These are phyloP conservation scores for Suillus alpinus DNA, from an alignment of 768 basidiomycete species.

Conservation along the genomic window DNA sequence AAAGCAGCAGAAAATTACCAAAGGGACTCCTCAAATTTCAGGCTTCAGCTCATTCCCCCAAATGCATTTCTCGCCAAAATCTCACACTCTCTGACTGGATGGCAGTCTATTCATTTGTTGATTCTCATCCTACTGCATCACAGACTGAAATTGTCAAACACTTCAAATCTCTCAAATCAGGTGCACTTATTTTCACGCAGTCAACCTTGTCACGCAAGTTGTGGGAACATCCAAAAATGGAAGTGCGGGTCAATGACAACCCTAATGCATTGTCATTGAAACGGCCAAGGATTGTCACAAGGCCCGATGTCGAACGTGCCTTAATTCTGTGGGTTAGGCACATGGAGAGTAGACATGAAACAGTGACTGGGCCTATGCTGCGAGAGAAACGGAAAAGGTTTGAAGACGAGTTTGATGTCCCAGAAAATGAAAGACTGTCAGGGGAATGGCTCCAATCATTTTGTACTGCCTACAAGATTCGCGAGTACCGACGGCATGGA, in stretches of 20 bases:
- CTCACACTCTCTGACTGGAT: constrained; percentile 12
- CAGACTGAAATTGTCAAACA: constrained; percentile 8
- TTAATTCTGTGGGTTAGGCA: constrained; percentile 30
- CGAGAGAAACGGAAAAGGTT: constrained; percentile 4
- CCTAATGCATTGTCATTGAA: constrained; percentile 30
- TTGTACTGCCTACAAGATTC: constrained; percentile 6
- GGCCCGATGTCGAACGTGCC: constrained; percentile 33
- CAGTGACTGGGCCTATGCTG: constrained; percentile 5
- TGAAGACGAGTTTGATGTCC: constrained; percentile 3
- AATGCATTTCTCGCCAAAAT: background rate
- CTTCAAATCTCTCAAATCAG: background rate
- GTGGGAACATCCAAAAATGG: constrained; percentile 3
- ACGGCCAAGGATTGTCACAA: constrained; percentile 28
- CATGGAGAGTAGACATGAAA: constrained; percentile 3
- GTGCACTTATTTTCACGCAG: constrained; percentile 8
- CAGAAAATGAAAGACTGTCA: constrained; percentile 1
- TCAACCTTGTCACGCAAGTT: constrained; percentile 7
- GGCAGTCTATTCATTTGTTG: constrained; percentile 8
- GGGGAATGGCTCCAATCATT: constrained; percentile 9
- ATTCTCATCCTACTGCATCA: constrained; percentile 5
- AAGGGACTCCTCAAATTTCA: background rate
- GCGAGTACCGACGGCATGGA: constrained; percentile 2
- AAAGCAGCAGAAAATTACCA: background rate
- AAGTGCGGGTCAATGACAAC: constrained; percentile 9
- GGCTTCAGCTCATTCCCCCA: background rate